Base-by-base conservation (phyloP, 768 basidiomycete species). In the Boletus sp. region DNA sequence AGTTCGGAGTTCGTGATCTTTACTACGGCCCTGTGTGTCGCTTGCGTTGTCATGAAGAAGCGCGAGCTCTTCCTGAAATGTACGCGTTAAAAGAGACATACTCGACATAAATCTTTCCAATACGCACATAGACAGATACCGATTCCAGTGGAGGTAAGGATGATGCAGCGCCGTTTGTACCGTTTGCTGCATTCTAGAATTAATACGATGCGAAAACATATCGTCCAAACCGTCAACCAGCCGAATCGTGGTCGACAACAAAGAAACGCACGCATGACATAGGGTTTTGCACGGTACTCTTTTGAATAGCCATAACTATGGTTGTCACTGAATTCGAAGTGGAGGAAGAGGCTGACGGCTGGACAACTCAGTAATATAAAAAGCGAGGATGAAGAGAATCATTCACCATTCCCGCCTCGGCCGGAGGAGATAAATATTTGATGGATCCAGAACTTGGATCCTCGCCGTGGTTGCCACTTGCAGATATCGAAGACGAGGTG, bases 1-100 rank as follows among this genome's bases (percentile, higher is more conserved):
- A 0, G 82, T 83, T 13, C 58, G 56, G 3, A 72, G 53, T 4
- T 71, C 70, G 2, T 71, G 70, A 7, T 72, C 72, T 17, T 57
- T 67, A 23, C 67, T 71, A 3, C 68, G 59, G 3, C 63, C 65
- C 6, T 62, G 57, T 4, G 49, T 10, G 33, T 64, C 63, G 29
- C 46, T 55, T 3, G 52, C 11, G 11, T 41, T 44, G 25, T 72
- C 67, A 17, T 70, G 68, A 14, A 73, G 61, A 7, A 73, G 70
- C 2, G 58, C 57, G 1, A 74, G 64, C 40, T 73, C 72, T 6
- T 71, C 69, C 69, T 70, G 50, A 35, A 45, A 47, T 9, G 17
- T 0, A 21, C 19, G 15, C 9, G 14, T 53, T 40, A 49, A 50
- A 50, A 33, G 15, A 21, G 15, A 29, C 34, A 23, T 2, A 17